Conservation (phyloP, 106 monocot species). For the Posidonia australis region DNA sequence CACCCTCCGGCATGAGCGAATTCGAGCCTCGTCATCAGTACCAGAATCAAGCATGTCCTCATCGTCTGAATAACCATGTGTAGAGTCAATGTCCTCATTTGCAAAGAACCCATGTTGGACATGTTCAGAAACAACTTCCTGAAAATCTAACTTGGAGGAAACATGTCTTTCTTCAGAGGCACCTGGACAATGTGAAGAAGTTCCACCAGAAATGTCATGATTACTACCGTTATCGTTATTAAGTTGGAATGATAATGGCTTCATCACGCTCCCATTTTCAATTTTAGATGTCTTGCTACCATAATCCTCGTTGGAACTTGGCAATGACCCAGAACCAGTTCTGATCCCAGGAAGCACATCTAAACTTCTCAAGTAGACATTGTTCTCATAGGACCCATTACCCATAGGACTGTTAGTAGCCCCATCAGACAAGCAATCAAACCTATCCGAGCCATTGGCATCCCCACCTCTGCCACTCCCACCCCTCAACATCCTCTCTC, state of each 20-base stretch:
- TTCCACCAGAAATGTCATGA: background rate
- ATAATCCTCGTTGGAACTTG: background rate
- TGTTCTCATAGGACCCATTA: constrained; percentile 2
- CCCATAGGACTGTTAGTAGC: background rate
- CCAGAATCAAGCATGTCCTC: constrained; percentile 34
- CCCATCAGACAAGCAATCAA: constrained; percentile 4
- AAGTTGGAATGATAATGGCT: background rate
- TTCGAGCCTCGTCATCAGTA: constrained; percentile 10
- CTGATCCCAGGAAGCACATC: background rate
- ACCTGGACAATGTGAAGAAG: background rate
- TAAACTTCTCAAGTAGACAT: background rate
- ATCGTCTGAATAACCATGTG: constrained; percentile 8
- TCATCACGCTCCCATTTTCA: background rate
- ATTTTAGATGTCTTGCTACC: background rate
- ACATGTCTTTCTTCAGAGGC: background rate
- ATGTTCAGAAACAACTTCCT: background rate
- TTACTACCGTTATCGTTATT: background rate
- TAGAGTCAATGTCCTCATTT: background rate
- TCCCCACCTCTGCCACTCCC: background rate
- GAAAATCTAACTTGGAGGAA: background rate
- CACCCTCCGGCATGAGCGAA: background rate
- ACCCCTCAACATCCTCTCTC: background rate
- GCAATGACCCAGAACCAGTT: background rate
- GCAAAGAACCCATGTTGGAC: background rate
- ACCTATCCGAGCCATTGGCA: background rate